Base-by-base conservation (phyloP, 805 yeast species). In the Zygotorulaspora sp. region DNA sequence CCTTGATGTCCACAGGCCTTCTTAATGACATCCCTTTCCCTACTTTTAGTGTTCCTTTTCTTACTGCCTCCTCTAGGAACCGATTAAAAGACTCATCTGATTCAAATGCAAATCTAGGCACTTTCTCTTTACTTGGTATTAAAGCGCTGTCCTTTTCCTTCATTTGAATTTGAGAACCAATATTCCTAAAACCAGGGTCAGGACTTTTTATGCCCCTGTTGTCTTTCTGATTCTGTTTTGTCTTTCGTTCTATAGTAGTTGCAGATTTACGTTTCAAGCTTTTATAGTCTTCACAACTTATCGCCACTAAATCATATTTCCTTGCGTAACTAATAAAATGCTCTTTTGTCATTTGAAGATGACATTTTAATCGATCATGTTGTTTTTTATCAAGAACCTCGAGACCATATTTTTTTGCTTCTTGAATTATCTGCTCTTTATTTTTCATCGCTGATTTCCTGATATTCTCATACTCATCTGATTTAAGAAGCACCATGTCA, bases 31-130 rank as follows among this genome's bases (percentile, higher is more conserved):
- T 26, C 14, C 30, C 30, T 5, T 26, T 26, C 9, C 17, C 11
- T 3, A 17, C 14, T 14, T 26, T 26, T 17, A n/a, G 14, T 9
- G 47, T 80, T 84, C 3, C 83, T 77, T 4, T 60, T 61, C 46
- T 72, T 67, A 6, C 75, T 6, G 30, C 30, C 30, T 5, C 9
- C 5, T 26, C 15, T n/a, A 26, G 10, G 14, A 26, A 26, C 14
- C 8, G 10, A 8, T 14, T 26, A 14, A 26, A 26, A 6, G n/a
- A n/a, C 6, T 26, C 30, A 14, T 12, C 8, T 4, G 12, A 14
- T 4, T 12, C 16, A 26, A 14, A 26, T 12, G 30, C 12, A 5
- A 17, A 10, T 8, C 17, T 26, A 10, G 30, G 14, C n/a, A n/a
- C n/a, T n/a, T n/a, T n/a, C n/a, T n/a, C n/a, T n/a, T n/a, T n/a